Conservation (phyloP, 768 basidiomycete species). For the Asterophora lycoperdoides region DNA sequence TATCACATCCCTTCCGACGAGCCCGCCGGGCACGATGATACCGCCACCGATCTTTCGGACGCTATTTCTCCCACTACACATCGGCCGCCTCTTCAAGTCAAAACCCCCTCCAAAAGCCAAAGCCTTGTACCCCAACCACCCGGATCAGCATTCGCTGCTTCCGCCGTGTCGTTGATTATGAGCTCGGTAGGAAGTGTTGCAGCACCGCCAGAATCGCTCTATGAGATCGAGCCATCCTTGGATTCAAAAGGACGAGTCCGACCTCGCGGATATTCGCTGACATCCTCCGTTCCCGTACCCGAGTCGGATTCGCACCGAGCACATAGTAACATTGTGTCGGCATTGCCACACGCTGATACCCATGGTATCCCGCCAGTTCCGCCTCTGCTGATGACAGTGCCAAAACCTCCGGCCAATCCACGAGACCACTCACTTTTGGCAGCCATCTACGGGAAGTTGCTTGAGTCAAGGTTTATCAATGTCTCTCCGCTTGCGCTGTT, state of each 20-base stretch:
- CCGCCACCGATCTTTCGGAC: background rate
- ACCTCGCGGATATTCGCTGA: constrained; percentile 16
- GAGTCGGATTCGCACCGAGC: background rate
- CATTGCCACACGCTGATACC: constrained; percentile 3
- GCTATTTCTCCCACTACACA: constrained; percentile 1
- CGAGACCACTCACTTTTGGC: constrained; percentile 65
- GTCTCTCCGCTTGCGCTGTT: constrained; percentile 58
- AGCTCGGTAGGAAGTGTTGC: constrained; percentile 17
- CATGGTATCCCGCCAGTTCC: constrained; percentile 4
- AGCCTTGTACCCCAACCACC: background rate
- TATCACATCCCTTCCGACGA: constrained; percentile 7
- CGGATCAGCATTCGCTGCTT: constrained; percentile 15
- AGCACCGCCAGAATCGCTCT: constrained; percentile 1
- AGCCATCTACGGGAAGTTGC: constrained; percentile 63
- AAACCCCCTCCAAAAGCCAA: background rate
- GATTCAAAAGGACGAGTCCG: constrained; percentile 4
- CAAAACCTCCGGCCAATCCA: constrained; percentile 49
- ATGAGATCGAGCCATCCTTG: background rate
- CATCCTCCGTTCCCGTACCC: constrained; percentile 9
- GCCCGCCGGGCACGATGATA: background rate
- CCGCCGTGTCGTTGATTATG: constrained; percentile 26
- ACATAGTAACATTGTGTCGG: background rate
- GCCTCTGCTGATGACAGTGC: constrained; percentile 32
- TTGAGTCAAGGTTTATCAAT: constrained; percentile 66
- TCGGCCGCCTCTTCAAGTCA: constrained; percentile 2